Percentiles rank a stretch among this genome's conserved stretches.
Evolutionary conservation across 2,329 filamentous ascomycete species (phyloP).

Genomic region (Fusarium euwallaceae): DNA sequence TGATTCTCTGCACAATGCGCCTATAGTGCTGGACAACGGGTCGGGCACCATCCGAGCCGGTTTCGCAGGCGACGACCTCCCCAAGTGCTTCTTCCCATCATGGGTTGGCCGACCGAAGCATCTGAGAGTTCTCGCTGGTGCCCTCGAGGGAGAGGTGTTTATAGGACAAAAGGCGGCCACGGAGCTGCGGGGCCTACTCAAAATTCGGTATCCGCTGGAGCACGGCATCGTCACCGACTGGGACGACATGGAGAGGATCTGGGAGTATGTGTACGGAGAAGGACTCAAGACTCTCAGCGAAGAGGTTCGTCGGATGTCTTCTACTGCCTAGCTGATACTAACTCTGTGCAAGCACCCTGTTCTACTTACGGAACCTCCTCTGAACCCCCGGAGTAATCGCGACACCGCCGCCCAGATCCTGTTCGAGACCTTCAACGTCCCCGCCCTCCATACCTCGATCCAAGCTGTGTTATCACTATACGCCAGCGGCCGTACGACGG

Average conservation of each 20-base stretch:
- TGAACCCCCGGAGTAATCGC: conserved; percentile 95
- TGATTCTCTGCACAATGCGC: conserved; percentile 89
- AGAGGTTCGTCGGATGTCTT: conserved; percentile 71
- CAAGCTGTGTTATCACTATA: conserved; percentile 97
- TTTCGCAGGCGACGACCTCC: conserved; percentile 94
- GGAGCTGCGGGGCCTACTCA: conserved; percentile 90
- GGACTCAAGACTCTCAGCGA: conserved; percentile 97
- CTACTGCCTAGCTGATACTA: conserved; percentile 26
- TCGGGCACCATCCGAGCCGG: conserved; percentile 97
- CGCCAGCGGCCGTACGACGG: conserved; percentile 94
- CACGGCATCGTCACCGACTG: conserved; percentile 99
- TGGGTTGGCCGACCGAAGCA: conserved; percentile 98
- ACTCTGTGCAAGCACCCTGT: conserved; percentile 80
- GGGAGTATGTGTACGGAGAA: conserved; percentile 97
- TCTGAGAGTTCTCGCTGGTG: conserved; percentile 92
- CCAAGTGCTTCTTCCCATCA: conserved; percentile 97
- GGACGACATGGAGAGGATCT: conserved; percentile 99
- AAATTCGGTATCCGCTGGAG: conserved; percentile 95
- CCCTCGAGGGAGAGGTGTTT: conserved; percentile 95
- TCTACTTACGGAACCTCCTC: conserved; percentile 92
- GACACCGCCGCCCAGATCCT: conserved; percentile 97
- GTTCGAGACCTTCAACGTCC: conserved; percentile 99
- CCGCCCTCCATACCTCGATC: conserved; percentile 95
- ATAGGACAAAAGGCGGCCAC: conserved; percentile 91
- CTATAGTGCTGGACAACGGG: conserved; percentile 98